These are phyloP conservation scores for Solanum pinnatisectum DNA, from an alignment of 257 asterid genomes.

Conservation along the genomic window DNA sequence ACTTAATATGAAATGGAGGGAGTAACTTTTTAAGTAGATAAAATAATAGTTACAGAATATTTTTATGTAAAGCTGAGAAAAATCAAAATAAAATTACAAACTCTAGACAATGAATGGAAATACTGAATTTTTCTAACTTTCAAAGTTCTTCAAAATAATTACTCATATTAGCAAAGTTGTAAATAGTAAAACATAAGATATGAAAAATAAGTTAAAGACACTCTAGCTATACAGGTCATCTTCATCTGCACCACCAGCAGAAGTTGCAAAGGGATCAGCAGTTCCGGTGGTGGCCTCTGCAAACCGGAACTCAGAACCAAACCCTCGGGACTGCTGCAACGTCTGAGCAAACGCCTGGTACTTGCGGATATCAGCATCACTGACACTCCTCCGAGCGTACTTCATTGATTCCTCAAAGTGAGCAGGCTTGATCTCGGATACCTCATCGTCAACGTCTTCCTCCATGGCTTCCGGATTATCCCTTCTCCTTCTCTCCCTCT, in stretches of 20 bases:
- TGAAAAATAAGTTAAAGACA: not conserved
- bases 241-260: constrained; percentile 26
- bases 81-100: not conserved
- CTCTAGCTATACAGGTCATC: constrained; percentile 15
- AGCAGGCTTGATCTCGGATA: constrained; percentile 59
- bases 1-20: no score
- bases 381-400: constrained; percentile 70
- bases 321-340: constrained; percentile 78
- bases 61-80: not conserved
- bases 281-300: constrained; percentile 26
- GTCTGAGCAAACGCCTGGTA: constrained; percentile 79
- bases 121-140: not conserved
- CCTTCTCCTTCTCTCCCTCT: constrained; percentile 57
- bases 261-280: constrained; percentile 48
- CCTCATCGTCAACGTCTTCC: constrained; percentile 65
- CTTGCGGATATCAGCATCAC: constrained; percentile 76
- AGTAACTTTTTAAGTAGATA: not conserved
- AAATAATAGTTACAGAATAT: not conserved
- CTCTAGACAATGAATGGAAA: not conserved
- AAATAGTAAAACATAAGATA: not conserved
- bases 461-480: constrained; percentile 79
- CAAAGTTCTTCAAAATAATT: not conserved
- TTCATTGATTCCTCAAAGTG: constrained; percentile 90
- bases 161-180: not conserved
- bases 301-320: constrained; percentile 66